A percentile compares a stretch with the other conserved stretches of the same genome.
Evolutionary conservation across 2,329 filamentous ascomycete species (phyloP).

Genomic region (Macrophomina pseudophaseolina): DNA sequence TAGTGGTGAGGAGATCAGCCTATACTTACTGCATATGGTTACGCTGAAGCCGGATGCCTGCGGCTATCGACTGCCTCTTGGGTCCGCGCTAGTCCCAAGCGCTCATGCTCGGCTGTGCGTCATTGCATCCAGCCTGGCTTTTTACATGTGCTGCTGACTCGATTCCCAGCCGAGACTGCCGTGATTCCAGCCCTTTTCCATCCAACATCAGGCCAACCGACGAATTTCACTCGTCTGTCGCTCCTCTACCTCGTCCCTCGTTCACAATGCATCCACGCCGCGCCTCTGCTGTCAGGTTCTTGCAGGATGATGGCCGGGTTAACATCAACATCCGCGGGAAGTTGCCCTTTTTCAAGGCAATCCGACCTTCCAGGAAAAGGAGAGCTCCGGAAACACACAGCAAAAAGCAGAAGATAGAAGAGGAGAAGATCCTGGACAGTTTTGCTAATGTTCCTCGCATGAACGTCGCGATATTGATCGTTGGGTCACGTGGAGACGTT

Average conservation of each 20-base stretch:
- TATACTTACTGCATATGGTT: neutral
- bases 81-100: neutral
- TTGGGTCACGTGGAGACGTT: slow-evolving; percentile 78
- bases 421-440: neutral
- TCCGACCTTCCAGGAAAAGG: neutral
- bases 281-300: neutral
- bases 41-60: neutral
- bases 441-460: slow-evolving; percentile 42
- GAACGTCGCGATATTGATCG: slow-evolving; percentile 84
- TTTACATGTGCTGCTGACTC: neutral
- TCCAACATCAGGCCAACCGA: no score
- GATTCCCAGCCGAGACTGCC: neutral
- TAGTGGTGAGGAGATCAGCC: neutral
- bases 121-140: neutral
- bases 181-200: neutral
- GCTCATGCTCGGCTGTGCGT: neutral
- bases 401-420: neutral
- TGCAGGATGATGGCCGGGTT: slow-evolving; percentile 3
- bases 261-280: neutral
- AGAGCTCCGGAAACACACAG: no score
- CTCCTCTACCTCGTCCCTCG: neutral
- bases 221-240: no score
- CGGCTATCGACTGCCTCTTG: neutral
- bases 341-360: neutral
- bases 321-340: slow-evolving; percentile 10